These are phyloP conservation scores for Ceratobasidium sp. DNA, from an alignment of 1,284 basidiomycete genomes.

Conservation along the genomic window DNA sequence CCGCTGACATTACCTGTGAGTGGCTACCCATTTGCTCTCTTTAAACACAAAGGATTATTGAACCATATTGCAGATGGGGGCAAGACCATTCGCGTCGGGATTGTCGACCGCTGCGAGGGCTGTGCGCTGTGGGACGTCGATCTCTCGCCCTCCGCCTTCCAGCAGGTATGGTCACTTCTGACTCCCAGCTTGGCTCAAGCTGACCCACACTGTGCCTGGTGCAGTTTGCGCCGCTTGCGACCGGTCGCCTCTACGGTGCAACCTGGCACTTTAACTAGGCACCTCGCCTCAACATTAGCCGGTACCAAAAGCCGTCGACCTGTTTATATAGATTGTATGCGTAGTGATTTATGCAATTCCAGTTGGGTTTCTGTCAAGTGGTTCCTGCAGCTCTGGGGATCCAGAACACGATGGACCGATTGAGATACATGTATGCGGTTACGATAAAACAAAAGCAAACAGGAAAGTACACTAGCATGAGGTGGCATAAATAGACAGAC, in stretches of 20 bases:
- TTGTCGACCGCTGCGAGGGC: slow-evolving; percentile 34
- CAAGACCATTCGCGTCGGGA: slow-evolving; percentile 15
- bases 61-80: slow-evolving; percentile 4
- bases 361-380: slow-evolving; percentile 15
- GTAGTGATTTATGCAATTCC: slow-evolving; percentile 13
- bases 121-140: slow-evolving; percentile 32
- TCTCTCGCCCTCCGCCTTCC: slow-evolving; percentile 35
- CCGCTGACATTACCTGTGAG: slow-evolving; percentile 13
- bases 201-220: neutral
- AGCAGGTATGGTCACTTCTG: slow-evolving; percentile 20
- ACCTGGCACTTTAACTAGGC: slow-evolving; percentile 35
- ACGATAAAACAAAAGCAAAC: no score
- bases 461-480: no score
- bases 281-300: neutral
- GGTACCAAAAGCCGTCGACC: neutral
- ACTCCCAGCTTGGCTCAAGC: no score
- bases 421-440: no score
- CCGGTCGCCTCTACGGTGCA: slow-evolving; percentile 27
- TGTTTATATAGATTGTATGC: slow-evolving; percentile 24
- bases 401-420: no score
- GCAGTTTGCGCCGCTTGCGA: slow-evolving; percentile 24
- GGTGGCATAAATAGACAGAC: no score
- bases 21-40: neutral
- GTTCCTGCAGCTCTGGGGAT: no score
- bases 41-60: neutral